These are phyloP conservation scores for Rhexocercosporidium sp. DNA, from an alignment of 2,329 filamentous ascomycete species.

Conservation along the genomic window DNA sequence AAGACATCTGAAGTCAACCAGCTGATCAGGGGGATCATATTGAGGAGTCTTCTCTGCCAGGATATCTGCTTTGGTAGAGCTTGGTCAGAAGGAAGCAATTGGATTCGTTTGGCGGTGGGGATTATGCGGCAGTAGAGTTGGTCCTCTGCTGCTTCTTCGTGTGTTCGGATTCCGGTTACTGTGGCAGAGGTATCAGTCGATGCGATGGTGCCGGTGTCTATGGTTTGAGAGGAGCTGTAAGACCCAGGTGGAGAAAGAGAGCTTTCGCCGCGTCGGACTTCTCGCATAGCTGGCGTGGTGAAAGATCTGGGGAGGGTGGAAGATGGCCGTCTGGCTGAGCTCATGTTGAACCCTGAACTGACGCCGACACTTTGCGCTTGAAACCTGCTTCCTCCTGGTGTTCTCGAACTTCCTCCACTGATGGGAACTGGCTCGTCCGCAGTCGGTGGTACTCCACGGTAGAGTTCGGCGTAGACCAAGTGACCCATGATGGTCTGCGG, in stretches of 20 bases:
- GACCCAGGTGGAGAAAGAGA: constrained; percentile 40
- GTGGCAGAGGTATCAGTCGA: constrained; percentile 37
- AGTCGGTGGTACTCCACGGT: constrained; percentile 66
- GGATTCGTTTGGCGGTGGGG: constrained; percentile 67
- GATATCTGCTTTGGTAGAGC: constrained; percentile 73
- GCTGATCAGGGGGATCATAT: constrained; percentile 70
- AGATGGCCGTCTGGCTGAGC: constrained; percentile 24
- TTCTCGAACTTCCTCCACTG: constrained; percentile 9
- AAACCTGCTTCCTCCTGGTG: constrained; percentile 19
- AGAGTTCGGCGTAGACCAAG: constrained; percentile 73
- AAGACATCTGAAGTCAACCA: constrained; percentile 77
- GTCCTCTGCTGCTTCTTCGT: constrained; percentile 41
- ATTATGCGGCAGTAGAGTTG: constrained; percentile 63
- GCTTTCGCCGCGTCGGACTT: constrained; percentile 36
- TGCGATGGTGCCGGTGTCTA: constrained; percentile 61
- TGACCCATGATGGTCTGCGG: constrained; percentile 75
- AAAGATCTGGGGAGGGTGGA: constrained; percentile 37
- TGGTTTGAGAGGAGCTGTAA: constrained; percentile 55
- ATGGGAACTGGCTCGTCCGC: constrained; percentile 66
- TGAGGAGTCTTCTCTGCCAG: constrained; percentile 65
- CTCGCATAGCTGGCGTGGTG: constrained; percentile 36
- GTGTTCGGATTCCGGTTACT: constrained; percentile 29
- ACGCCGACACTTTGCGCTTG: constrained; percentile 22
- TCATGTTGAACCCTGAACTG: constrained; percentile 20
- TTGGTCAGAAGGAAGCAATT: constrained; percentile 70